Evolutionary conservation across 345 rosid genomes (phyloP).

Genomic region (Pistacia atlantica): DNA sequence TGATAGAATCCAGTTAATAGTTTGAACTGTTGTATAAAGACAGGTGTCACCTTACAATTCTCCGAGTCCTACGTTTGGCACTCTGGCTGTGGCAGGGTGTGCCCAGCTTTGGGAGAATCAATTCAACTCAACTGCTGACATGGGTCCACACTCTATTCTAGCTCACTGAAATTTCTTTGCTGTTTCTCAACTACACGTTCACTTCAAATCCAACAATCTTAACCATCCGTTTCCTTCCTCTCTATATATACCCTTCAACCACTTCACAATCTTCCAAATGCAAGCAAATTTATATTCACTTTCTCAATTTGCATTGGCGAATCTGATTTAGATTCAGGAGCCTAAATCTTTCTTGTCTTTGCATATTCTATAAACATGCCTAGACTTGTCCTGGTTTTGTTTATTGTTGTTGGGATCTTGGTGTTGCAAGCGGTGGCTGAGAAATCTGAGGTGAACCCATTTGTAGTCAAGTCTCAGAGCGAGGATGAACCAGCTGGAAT

Average conservation of each 20-base stretch:
- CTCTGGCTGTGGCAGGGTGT: not conserved
- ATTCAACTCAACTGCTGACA: not conserved
- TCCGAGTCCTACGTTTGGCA: too few relatives aligned
- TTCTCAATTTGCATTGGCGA: not conserved
- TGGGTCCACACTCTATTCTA: not conserved
- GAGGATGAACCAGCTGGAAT: slow-evolving; percentile 13
- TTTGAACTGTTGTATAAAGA: not conserved
- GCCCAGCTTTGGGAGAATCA: not conserved
- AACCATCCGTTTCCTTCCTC: slow-evolving; percentile 1
- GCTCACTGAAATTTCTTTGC: not conserved
- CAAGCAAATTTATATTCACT: not conserved
- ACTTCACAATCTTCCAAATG: not conserved
- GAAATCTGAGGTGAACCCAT: slow-evolving; percentile 20
- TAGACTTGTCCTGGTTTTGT: slow-evolving; percentile 25
- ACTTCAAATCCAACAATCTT: not conserved
- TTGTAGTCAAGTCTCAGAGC: slow-evolving; percentile 10
- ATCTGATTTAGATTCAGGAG: not conserved
- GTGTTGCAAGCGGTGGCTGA: slow-evolving; percentile 32
- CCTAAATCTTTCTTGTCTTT: not conserved
- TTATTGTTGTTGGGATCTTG: slow-evolving; percentile 34
- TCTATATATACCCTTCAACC: slow-evolving; percentile 6
- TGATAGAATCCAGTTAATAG: not conserved
- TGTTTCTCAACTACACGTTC: slow-evolving; percentile 8
- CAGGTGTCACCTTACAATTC: not conserved
- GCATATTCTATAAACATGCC: slow-evolving; percentile 6